Evolutionary conservation across 495 filamentous ascomycete genomes (phyloP).

Genomic region (Podospora conica): DNA sequence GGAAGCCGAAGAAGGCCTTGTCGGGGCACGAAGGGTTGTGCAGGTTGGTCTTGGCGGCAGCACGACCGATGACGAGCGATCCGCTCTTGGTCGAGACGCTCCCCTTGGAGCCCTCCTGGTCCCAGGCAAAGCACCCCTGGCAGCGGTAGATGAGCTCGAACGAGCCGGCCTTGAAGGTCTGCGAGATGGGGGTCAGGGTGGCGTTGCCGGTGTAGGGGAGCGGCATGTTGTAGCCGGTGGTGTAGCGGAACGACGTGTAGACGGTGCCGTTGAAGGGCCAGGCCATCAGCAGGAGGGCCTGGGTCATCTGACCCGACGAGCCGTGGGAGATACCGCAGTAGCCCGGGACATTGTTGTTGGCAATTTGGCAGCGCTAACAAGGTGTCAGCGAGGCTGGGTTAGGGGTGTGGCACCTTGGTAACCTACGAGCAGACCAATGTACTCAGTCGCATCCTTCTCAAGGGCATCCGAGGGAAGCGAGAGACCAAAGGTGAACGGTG

Average conservation of each 20-base stretch:
- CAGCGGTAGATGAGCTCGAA: conserved; percentile 59
- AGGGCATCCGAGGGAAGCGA: conserved; percentile 48
- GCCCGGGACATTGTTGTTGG: conserved; percentile 28
- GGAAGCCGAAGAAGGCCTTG: conserved; percentile 31
- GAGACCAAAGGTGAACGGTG: conserved; percentile 47
- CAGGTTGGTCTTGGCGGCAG: conserved; percentile 21
- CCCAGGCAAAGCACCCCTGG: conserved; percentile 55
- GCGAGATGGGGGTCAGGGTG: conserved; percentile 51
- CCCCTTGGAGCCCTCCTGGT: conserved; percentile 20
- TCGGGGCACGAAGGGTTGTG: conserved; percentile 26
- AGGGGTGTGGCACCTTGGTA: not conserved
- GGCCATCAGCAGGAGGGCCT: conserved; percentile 51
- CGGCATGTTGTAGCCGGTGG: conserved; percentile 52
- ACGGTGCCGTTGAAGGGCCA: conserved; percentile 47
- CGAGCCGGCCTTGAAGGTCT: conserved; percentile 44
- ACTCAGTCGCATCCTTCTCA: conserved; percentile 48
- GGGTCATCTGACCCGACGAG: conserved; percentile 49
- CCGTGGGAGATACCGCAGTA: conserved; percentile 54
- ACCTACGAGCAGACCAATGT: conserved; percentile 51
- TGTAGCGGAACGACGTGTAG: conserved; percentile 51
- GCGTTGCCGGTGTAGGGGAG: conserved; percentile 54
- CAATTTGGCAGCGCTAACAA: conserved; percentile 26
- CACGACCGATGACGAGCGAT: conserved; percentile 24
- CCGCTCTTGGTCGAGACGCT: conserved; percentile 23
- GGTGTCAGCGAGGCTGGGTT: not conserved